These are phyloP conservation scores for Ramaria sp. DNA, from an alignment of 768 basidiomycete genomes.

Conservation along the genomic window DNA sequence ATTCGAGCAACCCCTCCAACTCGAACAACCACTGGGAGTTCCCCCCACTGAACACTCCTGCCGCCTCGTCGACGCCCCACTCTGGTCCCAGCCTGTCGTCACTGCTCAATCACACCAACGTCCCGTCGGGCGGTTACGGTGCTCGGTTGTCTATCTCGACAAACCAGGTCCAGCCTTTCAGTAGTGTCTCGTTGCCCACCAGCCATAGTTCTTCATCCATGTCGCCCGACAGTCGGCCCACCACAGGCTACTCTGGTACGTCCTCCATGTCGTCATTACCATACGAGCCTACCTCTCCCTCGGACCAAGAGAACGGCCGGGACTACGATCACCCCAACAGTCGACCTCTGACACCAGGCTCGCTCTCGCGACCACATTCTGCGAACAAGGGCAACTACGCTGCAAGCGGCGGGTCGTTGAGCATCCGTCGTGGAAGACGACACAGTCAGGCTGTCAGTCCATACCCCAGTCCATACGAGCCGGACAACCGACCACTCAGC, in stretches of 20 bases:
- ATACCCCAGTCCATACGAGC: conserved; percentile 73
- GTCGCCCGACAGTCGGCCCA: conserved; percentile 79
- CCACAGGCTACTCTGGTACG: conserved; percentile 70
- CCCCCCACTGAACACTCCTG: conserved; percentile 5
- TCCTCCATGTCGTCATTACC: conserved; percentile 65
- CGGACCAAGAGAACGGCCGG: conserved; percentile 1
- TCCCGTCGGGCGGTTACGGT: background rate
- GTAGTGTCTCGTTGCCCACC: conserved; percentile 20
- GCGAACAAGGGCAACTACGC: conserved; percentile 46
- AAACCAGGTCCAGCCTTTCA: conserved; percentile 2
- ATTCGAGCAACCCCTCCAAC: background rate
- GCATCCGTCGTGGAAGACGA: conserved; percentile 62
- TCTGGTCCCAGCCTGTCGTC: conserved; percentile 5
- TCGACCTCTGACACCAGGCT: conserved; percentile 48
- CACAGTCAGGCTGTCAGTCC: conserved; percentile 85
- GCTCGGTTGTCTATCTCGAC: conserved; percentile 6
- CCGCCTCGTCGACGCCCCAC: background rate
- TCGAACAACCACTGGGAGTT: conserved; percentile 1
- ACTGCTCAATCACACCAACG: conserved; percentile 8
- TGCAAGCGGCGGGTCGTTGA: conserved; percentile 30
- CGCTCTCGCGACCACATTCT: conserved; percentile 42
- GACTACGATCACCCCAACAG: conserved; percentile 40
- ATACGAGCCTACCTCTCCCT: conserved; percentile 23
- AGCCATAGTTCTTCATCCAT: conserved; percentile 59
- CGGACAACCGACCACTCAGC: conserved; percentile 13